These are phyloP conservation scores for Fusarium sp. DNA, from an alignment of 2,329 filamentous ascomycete genomes.

Conservation along the genomic window DNA sequence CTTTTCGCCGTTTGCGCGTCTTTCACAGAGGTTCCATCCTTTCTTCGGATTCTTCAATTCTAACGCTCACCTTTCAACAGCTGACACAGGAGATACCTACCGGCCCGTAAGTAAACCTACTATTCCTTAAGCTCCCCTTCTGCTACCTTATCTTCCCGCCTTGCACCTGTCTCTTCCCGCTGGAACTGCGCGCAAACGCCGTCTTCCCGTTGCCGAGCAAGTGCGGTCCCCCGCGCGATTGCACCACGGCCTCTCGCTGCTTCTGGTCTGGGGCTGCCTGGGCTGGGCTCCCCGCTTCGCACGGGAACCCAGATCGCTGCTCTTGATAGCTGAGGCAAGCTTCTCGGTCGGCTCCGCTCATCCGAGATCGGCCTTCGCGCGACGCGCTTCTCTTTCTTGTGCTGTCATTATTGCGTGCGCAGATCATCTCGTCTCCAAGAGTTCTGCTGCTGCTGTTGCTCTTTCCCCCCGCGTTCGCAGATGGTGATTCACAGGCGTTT, in stretches of 20 bases:
- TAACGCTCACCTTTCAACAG: constrained; percentile 59
- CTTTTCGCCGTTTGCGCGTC: constrained; percentile 40
- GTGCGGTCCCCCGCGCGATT: constrained; percentile 39
- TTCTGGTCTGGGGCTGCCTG: constrained; percentile 16
- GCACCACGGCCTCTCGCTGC: constrained; percentile 24
- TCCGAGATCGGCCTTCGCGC: constrained; percentile 37
- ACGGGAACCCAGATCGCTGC: constrained; percentile 25
- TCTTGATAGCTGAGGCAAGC: constrained; percentile 24
- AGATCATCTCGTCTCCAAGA: constrained; percentile 2
- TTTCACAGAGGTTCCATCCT: constrained; percentile 40
- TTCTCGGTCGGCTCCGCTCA: constrained; percentile 32
- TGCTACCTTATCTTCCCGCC: constrained; percentile 2
- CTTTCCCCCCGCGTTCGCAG: background rate
- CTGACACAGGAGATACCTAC: constrained; percentile 71
- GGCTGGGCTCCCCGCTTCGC: constrained; percentile 32
- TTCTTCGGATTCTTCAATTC: constrained; percentile 37
- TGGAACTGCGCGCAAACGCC: constrained; percentile 29
- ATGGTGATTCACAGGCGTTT: constrained; percentile 28
- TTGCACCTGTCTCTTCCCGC: constrained; percentile 10
- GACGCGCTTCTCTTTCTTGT: constrained; percentile 9
- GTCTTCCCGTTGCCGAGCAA: constrained; percentile 17
- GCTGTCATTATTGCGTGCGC: constrained; percentile 6
- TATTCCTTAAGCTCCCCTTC: constrained; percentile 22
- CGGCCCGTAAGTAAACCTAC: constrained; percentile 64
- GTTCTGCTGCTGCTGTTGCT: constrained; percentile 8